Conservation (phyloP, 2,329 filamentous ascomycete species). For the Coniochaeta ligniaria region DNA sequence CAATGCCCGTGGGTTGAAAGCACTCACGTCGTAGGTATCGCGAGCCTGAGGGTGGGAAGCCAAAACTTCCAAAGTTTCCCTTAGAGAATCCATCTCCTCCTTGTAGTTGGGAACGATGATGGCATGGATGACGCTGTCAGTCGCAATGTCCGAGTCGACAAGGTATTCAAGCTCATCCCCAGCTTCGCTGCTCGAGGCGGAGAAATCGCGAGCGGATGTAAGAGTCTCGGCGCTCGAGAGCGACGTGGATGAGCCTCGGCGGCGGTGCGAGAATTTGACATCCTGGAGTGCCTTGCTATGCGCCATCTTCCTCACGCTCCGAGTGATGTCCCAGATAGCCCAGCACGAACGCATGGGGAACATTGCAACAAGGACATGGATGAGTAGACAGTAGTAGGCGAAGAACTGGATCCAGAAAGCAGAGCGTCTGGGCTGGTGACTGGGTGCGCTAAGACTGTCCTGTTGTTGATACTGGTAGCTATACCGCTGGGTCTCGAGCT, state of each 20-base stretch:
- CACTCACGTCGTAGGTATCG: conserved; percentile 63
- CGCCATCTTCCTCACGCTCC: conserved; percentile 36
- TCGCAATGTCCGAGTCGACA: conserved; percentile 33
- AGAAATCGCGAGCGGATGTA: conserved; percentile 33
- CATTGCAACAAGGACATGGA: conserved; percentile 56
- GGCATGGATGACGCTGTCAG: conserved; percentile 51
- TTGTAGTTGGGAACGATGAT: conserved; percentile 71
- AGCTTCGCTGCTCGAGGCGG: conserved; percentile 41
- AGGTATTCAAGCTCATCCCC: conserved; percentile 39
- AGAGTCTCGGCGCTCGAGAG: conserved; percentile 50
- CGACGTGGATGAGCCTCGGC: conserved; percentile 46
- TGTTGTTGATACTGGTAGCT: conserved; percentile 35
- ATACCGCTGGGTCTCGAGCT: conserved; percentile 35
- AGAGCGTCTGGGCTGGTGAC: conserved; percentile 29
- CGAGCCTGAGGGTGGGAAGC: conserved; percentile 59
- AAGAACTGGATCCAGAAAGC: conserved; percentile 48
- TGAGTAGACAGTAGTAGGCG: conserved; percentile 57
- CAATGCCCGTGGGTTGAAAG: neutral
- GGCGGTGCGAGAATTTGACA: conserved; percentile 37
- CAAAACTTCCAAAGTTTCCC: conserved; percentile 62
- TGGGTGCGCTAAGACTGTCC: conserved; percentile 27
- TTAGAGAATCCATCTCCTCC: conserved; percentile 61
- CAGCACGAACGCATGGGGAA: conserved; percentile 58
- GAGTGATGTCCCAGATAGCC: conserved; percentile 51
- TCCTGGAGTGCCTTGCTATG: conserved; percentile 38